Base-by-base conservation (phyloP, 352 stramenopile genomes). In the Pythium vanterpoolii region DNA sequence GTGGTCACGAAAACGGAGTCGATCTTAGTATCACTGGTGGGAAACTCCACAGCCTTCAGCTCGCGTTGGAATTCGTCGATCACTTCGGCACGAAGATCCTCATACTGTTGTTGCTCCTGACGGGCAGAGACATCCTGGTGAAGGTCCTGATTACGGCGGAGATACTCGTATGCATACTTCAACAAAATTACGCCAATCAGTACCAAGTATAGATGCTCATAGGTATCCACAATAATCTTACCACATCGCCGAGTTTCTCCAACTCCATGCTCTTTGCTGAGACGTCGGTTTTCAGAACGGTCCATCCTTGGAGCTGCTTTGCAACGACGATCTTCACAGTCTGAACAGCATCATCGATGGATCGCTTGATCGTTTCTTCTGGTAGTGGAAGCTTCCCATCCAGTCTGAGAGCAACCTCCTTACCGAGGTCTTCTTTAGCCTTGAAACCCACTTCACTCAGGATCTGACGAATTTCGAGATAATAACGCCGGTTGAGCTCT, bases 381-480 rank as follows among this genome's bases (percentile, higher is more conserved):
- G 71, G 44, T 31, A 89, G 62, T 6, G 79, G 79, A 18, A 93
- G 63, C 45, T 93, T 90, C 1, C 77, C 80, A 46, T 93, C 78
- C 27, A 93, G 62, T n/a, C 63, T 73, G 16, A 74, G 69, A 39
- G 67, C 69, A 19, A 89, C 60, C 57, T 92, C 79, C 43, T 84
- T 87, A 13, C 64, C 68, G 44, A 93, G 60, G 28, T 89, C 76
- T 52, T 90, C 77, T 18, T 80, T 76, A 23, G 77, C 79, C 5
- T 67, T 70, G 44, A 73, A 90, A 27, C 76, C 82, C 6, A 86
- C 69, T 26, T 93, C 80, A 44, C 75, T 87, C 36, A 93, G 33
- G 45, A 93, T 86, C 31, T 90, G 83, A 1, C 77, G 78, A 53
- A 93, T 85, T 56, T 93, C 83, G 23, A 90, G 73, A 47, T 87